phyloP scores from a whole-genome alignment of 768 basidiomycete genomes.

The Podaxis sp. region DNA sequence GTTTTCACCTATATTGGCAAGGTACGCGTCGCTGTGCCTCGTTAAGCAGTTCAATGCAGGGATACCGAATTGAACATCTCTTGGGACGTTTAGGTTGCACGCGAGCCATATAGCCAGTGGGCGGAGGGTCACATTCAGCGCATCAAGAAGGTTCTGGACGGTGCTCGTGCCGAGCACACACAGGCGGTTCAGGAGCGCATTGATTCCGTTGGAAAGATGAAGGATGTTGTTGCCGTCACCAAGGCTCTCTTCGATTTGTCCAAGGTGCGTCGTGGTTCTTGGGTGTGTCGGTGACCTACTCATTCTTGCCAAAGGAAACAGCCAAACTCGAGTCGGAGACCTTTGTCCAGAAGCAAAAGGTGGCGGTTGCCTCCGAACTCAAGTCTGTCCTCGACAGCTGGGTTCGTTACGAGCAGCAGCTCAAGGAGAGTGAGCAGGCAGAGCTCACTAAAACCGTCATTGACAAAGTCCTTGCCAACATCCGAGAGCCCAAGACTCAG shows the following conservation, averaged over 20 bases:
- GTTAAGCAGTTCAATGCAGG: constrained; percentile 1
- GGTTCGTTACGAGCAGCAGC: constrained; percentile 97
- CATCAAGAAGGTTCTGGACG: constrained; percentile 78
- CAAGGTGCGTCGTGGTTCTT: constrained; percentile 52
- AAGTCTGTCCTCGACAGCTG: constrained; percentile 96
- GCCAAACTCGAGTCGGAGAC: constrained; percentile 86
- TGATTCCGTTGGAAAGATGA: constrained; percentile 87
- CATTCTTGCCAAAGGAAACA: constrained; percentile 69
- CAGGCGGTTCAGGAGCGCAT: constrained; percentile 93
- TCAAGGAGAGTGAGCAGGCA: constrained; percentile 94
- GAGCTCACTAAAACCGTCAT: constrained; percentile 88
- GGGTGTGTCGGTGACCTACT: background rate
- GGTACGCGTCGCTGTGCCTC: constrained; percentile 39
- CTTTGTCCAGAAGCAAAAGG: constrained; percentile 89
- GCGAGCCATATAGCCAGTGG: constrained; percentile 91
- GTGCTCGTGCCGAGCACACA: constrained; percentile 86
- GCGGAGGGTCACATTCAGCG: constrained; percentile 84
- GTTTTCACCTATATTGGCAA: constrained; percentile 81
- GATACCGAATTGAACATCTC: background rate
- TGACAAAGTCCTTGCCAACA: constrained; percentile 76
- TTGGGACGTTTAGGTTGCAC: constrained; percentile 50
- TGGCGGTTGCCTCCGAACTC: constrained; percentile 81
- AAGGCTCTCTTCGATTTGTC: constrained; percentile 88
- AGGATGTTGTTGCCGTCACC: constrained; percentile 92
- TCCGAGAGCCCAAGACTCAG: constrained; percentile 89